Base-by-base conservation (phyloP, 805 yeast species). In the Saturnispora hagleri region DNA sequence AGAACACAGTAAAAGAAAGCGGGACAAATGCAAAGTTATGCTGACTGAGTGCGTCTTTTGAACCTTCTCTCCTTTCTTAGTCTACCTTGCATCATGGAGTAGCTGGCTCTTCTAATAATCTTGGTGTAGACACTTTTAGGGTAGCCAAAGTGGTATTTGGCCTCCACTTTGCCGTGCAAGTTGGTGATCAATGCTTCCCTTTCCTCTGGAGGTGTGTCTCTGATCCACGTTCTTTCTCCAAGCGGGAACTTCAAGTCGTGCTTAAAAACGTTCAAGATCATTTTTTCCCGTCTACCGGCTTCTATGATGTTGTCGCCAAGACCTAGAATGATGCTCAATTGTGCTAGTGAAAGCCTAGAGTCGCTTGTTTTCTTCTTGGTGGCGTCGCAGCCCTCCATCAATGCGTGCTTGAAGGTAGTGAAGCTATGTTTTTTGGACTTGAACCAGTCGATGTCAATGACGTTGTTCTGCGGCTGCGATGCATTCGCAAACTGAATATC, bases 151-250 rank as follows among this genome's bases (percentile, higher is more conserved):
- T 73, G 71, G 60, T 76, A 81, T 43, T 72, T 73, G 2, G 58
- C 59, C 33, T 69, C 70, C 6, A 84, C 80, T 51, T 74, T 69
- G 6, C 60, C 59, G 58, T 74, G 70, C 47, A 89, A 71, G 48
- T 73, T 68, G 26, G 72, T 71, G 26, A 86, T 68, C 43, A 82
- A 67, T 5, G 65, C 58, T 10, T 64, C 64, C 42, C 96, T 72
- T 55, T 77, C 76, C 4, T 65, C 68, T 49, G 73, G 75, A 1
- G 77, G 72, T 0, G 93, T 85, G 60, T 85, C 96, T 56, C 95
- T 73, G 43, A 86, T 82, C 96, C 96, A 89, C 0, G 95, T 86
- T 60, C 79, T 79, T 55, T 80, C 76, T 5, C 96, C 96, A 28
- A 89, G 64, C 28, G 83, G 81, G 66, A 86, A 88, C 4, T 84